Percentiles rank a stretch among this genome's conserved stretches.
phyloP scores from a whole-genome alignment of 306 rosid species.

The Myrica gale region DNA sequence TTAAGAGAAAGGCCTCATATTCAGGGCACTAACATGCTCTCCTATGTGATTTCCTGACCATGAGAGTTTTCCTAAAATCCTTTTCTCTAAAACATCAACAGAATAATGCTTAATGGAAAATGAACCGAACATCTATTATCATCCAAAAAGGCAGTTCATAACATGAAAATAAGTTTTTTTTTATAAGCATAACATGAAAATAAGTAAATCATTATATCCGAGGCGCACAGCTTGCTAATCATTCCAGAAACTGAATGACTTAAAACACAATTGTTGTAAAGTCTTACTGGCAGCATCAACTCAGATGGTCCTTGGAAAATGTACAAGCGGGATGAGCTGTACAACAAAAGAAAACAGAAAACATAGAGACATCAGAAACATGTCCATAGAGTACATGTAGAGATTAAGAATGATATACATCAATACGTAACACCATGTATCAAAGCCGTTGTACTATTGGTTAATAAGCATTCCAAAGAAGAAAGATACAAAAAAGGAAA shows the following conservation, averaged over 20 bases:
- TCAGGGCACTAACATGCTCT: background rate
- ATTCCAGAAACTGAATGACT: conserved; percentile 10
- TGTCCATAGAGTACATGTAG: conserved; percentile 6
- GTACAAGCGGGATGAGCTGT: conserved; percentile 90
- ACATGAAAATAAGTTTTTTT: background rate
- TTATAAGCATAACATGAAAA: background rate
- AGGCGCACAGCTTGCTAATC: conserved; percentile 7
- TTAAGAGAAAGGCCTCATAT: background rate
- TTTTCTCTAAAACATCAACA: background rate
- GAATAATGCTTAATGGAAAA: background rate
- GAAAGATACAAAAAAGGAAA: background rate
- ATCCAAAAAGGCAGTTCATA: conserved; percentile 9
- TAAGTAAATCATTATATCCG: conserved; percentile 12
- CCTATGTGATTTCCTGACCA: background rate
- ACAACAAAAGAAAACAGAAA: conserved; percentile 26
- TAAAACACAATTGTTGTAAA: conserved; percentile 1
- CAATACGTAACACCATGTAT: background rate
- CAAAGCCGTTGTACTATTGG: background rate
- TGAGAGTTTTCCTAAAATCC: background rate
- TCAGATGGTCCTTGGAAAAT: conserved; percentile 89
- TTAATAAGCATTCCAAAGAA: background rate
- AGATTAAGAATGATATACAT: background rate
- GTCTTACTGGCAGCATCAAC: conserved; percentile 85
- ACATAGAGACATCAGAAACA: conserved; percentile 25
- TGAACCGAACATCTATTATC: conserved; percentile 7